Base-by-base conservation (phyloP, 345 rosid species). In the Cardamine chenopodiifolia region DNA sequence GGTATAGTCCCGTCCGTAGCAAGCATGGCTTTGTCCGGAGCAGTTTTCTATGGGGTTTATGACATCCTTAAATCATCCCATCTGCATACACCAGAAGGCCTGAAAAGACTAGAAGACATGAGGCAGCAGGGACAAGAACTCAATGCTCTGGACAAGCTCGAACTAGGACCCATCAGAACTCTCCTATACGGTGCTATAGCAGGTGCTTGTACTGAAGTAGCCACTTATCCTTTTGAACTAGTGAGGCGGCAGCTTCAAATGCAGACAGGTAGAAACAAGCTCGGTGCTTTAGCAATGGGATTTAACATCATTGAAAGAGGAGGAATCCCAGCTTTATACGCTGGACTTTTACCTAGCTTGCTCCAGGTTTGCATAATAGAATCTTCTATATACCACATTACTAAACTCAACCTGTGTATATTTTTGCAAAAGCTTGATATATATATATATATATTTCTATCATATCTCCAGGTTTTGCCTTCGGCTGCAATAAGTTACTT, bases 221-320 rank as follows among this genome's bases (percentile, higher is more conserved):
- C 93, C 20, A 94, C 98, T 2, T 94, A 94, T 80, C 98, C 97
- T 8, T 91, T 91, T 62, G 98, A 91, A 85, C 96, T 89, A 50
- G 96, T 91, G 64, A 87, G 97, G 80, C 84, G 98, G 68, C 94
- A 87, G 42, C 96, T 94, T 75, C 98, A 94, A 77, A 82, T 94
- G 91, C 97, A 94, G 80, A 82, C 63, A n/a, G 84, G 80, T 52
- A 79, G 85, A 9, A 82, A 86, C 20, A 86, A 85, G 81, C 83
- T 91, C 71, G 71, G 80, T 77, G 76, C 94, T 61, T 37, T 89
- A 73, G 89, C 90, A 11, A 91, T 90, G 66, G 89, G 88, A 8
- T 53, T 83, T 28, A 91, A 75, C 80, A 83, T 94, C 54, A 86
- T 91, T 44, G 86, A 91, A 60, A 88, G 84, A 64, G 98, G 97